phyloP scores from a whole-genome alignment of 2,329 filamentous ascomycete genomes.

The Verticillium nubilum region DNA sequence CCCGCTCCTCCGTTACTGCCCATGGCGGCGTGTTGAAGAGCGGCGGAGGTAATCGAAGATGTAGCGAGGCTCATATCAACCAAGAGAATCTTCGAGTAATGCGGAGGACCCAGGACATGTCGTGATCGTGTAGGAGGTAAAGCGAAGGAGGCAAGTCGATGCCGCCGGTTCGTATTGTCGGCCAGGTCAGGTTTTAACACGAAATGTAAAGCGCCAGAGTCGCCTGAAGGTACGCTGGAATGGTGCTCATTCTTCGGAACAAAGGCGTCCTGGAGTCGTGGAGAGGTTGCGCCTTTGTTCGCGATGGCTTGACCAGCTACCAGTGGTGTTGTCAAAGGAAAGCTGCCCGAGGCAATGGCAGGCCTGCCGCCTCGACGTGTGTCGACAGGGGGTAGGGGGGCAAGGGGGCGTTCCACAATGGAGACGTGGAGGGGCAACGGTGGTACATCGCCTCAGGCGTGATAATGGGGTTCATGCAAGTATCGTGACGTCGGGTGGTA shows the following conservation, averaged over 20 bases:
- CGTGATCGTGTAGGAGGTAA: background rate
- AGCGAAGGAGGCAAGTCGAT: background rate
- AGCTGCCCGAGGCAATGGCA: background rate
- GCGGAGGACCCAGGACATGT: background rate
- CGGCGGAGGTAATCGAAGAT: background rate
- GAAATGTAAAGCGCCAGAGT: background rate
- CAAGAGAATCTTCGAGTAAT: background rate
- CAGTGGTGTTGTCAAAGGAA: background rate
- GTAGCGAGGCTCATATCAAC: background rate
- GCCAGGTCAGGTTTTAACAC: background rate
- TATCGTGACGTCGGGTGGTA: background rate
- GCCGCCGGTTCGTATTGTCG: background rate
- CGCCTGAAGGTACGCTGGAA: background rate
- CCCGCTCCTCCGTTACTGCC: slow-evolving; percentile 5
- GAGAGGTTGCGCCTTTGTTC: background rate
- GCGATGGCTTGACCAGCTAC: background rate
- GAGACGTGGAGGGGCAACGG: background rate
- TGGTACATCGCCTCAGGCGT: background rate
- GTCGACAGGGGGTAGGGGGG: background rate
- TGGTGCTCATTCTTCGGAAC: background rate
- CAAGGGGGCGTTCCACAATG: background rate
- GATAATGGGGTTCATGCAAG: too few relatives aligned
- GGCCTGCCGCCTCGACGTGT: background rate
- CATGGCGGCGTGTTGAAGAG: background rate
- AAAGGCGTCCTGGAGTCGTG: background rate